Base-by-base conservation (phyloP, 2,329 filamentous ascomycete species). In the Exophiala alcalophila region DNA sequence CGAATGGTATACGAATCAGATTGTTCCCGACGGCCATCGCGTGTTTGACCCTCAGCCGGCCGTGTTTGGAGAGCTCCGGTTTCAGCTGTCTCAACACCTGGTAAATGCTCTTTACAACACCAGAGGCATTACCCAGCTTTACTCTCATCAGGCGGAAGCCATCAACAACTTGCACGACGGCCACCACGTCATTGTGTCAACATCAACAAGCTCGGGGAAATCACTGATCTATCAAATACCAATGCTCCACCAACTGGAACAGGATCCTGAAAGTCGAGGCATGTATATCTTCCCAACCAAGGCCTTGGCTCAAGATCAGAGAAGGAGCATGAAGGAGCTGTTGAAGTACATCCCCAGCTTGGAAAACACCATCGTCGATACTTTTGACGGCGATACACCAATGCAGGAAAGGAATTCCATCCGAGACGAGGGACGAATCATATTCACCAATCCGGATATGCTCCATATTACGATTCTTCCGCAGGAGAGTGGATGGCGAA, bases 211-310 rank as follows among this genome's bases (percentile, higher is more conserved):
- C 60, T 98, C 92, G 1, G 92, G 92, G 8, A 98, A 98, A 64
- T 96, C 89, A 4, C 70, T 98, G n/a, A 96, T 98, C 49, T 98
- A 97, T 59, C 92, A 98, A 59, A 76, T 98, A 11, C 92, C 92
- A 0, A 88, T 98, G 30, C 68, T 98, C 8, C 81, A 94, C 59
- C 84, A 87, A 35, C 69, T 98, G 2, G 91, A 98, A 63, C 72
- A 79, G 38, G 85, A 97, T 57, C 69, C 65, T 2, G 73, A 82
- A 42, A 86, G 86, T 6, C 75, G 92, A 56, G 92, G 92, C 2
- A 88, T 98, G 82, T 97, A 96, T 61, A 95, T 98, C 24, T 98
- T 98, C 49, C 92, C 92, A 0, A 98, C 92, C 0, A 98, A 98
- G 66, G 92, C 92, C 1, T 69, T 98, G 11, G 91, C 92, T 0